Conservation (phyloP, 1,284 basidiomycete species). For the Ceratobasidium sp. region DNA sequence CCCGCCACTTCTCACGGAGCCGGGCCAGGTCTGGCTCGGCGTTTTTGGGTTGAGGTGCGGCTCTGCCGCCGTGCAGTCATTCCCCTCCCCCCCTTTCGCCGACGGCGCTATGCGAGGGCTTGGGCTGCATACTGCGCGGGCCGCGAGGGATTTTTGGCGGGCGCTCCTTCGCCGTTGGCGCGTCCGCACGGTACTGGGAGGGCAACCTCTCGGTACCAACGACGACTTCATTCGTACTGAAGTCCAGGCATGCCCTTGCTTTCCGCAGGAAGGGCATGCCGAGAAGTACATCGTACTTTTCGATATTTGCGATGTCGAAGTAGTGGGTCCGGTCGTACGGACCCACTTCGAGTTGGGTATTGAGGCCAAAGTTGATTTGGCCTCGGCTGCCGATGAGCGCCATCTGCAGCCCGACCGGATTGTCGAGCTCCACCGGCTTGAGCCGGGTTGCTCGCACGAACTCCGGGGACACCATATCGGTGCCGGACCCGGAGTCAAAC, state of each 20-base stretch:
- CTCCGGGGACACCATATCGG: slow-evolving; percentile 17
- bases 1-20: neutral
- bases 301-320: slow-evolving; percentile 56
- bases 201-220: neutral
- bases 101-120: neutral
- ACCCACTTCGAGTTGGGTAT: slow-evolving; percentile 50
- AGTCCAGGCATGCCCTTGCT: slow-evolving; percentile 28
- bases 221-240: neutral
- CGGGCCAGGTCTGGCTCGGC: neutral
- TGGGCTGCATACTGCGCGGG: neutral
- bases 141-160: too few species aligned
- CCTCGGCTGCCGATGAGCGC: slow-evolving; percentile 25
- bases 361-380: slow-evolving; percentile 9
- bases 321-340: slow-evolving; percentile 51
- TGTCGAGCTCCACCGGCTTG: neutral
- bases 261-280: slow-evolving; percentile 56
- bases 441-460: slow-evolving; percentile 16
- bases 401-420: slow-evolving; percentile 25
- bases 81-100: neutral
- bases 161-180: neutral
- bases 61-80: neutral
- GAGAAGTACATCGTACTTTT: slow-evolving; percentile 56
- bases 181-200: neutral
- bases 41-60: neutral
- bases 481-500: slow-evolving; percentile 28